Base-by-base conservation (phyloP, 139 green algal species). In the Klebsormidium nitens region DNA sequence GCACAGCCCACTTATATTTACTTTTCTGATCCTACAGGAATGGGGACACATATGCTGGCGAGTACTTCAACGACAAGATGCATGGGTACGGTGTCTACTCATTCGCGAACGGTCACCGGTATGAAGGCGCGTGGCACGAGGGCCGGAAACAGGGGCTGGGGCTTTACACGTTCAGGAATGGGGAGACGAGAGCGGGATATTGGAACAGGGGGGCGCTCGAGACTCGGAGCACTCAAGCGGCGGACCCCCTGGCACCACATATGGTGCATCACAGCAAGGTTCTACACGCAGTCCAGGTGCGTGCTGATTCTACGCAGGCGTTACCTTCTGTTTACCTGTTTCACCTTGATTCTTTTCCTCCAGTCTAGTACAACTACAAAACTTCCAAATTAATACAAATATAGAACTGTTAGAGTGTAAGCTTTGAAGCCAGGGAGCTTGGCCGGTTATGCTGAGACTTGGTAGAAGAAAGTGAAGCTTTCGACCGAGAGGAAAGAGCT, bases 81-180 rank as follows among this genome's bases (percentile, higher is more conserved):
- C 69, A 76, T 56, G 69, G 69, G 14, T 76, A 70, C 42, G 69
- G 69, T 5, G 42, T 63, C 3, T 76, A 76, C 32, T 26, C 38
- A 26, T 76, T 76, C 52, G 39, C 26, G 26, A 76, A 76, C 40
- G 69, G 69, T 29, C 69, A 76, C 38, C 64, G 64, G 36, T 76
- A 76, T 32, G 69, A 76, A 36, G 69, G 69, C 35, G 69, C 69
- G 28, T 76, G 69, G 69, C 69, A 76, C 29, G 69, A 76, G n/a
- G 69, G 47, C 34, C 69, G 69, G 26, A 76, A 76, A 62, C 69
- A 76, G 52, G 69, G 69, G 11, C 29, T 76, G 35, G 69, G 69
- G 19, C 39, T 70, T 11, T 76, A 76, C 48, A 76, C 69, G 39
- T 76, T 76, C 40, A 40, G 69, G 26, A 76, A 76, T 46, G 69